Percentiles rank a stretch among this genome's conserved stretches.
phyloP scores from a whole-genome alignment of 495 filamentous ascomycete species.

The Aspergillus mulundensis region DNA sequence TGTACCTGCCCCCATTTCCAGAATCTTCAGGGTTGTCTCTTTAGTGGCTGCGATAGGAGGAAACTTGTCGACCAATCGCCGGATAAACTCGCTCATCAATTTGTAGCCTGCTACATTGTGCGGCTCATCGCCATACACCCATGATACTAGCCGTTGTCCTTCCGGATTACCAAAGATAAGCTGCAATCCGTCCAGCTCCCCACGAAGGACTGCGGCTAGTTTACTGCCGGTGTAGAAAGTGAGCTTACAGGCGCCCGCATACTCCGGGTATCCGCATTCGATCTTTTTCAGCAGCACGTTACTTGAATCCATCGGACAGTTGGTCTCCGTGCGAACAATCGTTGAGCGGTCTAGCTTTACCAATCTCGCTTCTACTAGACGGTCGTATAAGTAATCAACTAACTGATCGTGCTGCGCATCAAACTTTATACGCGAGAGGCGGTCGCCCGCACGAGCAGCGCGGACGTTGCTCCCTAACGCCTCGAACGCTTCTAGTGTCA shows the following conservation, averaged over 20 bases:
- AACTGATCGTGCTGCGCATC: conserved; percentile 30
- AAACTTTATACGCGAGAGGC: conserved; percentile 29
- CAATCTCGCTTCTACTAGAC: conserved; percentile 40
- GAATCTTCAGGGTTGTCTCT: conserved; percentile 30
- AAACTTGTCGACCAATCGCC: conserved; percentile 24
- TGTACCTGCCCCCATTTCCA: conserved; percentile 47
- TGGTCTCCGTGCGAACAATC: conserved; percentile 37
- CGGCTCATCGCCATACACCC: conserved; percentile 41
- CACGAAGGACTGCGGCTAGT: conserved; percentile 39
- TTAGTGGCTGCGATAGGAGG: background rate
- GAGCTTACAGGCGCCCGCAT: conserved; percentile 34
- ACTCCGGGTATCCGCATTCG: conserved; percentile 32
- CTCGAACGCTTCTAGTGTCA: conserved; percentile 44
- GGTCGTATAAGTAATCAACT: conserved; percentile 35
- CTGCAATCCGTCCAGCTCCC: conserved; percentile 42
- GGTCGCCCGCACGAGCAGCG: conserved; percentile 28
- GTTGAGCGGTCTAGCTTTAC: conserved; percentile 29
- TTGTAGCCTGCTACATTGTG: conserved; percentile 36
- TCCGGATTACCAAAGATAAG: conserved; percentile 46
- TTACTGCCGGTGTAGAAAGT: conserved; percentile 39
- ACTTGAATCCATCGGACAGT: conserved; percentile 30
- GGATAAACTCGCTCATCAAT: conserved; percentile 44
- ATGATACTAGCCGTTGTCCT: conserved; percentile 41
- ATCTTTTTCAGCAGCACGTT: conserved; percentile 35
- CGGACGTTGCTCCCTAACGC: conserved; percentile 34